Percentiles rank a stretch among this genome's conserved stretches.
Evolutionary conservation across 2,329 filamentous ascomycete genomes (phyloP).

Genomic region (Emmonsia crescens): DNA sequence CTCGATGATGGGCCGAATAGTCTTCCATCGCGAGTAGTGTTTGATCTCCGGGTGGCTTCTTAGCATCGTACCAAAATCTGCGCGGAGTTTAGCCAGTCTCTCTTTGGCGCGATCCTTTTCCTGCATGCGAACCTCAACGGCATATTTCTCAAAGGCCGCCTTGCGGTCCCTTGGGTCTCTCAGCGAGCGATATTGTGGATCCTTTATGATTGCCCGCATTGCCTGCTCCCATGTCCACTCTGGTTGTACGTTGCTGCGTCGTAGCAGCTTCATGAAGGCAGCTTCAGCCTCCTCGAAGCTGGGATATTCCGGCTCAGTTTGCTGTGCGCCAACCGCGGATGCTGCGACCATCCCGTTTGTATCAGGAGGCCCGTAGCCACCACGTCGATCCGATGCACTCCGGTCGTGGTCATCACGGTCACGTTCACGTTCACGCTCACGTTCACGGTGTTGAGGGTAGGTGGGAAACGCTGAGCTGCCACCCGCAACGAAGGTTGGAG

Average conservation of each 20-base stretch:
- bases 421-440: constrained; percentile 41
- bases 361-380: constrained; percentile 34
- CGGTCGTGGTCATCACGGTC: constrained; percentile 41
- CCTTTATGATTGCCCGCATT: constrained; percentile 74
- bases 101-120: constrained; percentile 94
- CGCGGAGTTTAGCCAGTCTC: constrained; percentile 76
- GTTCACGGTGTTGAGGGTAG: constrained; percentile 35
- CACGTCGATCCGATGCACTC: constrained; percentile 37
- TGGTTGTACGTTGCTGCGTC: constrained; percentile 71
- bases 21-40: constrained; percentile 95
- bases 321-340: constrained; percentile 27
- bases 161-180: constrained; percentile 88
- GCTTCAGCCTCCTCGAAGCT: constrained; percentile 81
- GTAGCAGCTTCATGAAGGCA: constrained; percentile 83
- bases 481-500: constrained; percentile 50
- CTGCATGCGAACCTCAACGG: constrained; percentile 75
- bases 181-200: constrained; percentile 84
- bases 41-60: constrained; percentile 95
- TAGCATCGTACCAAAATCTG: constrained; percentile 93
- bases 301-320: constrained; percentile 63
- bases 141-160: constrained; percentile 89
- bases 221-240: constrained; percentile 92
- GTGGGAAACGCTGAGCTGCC: constrained; percentile 36
- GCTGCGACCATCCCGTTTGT: constrained; percentile 30
- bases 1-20: constrained; percentile 84